Evolutionary conservation across 441 rosid genomes (phyloP).

Genomic region (Croton setiger): DNA sequence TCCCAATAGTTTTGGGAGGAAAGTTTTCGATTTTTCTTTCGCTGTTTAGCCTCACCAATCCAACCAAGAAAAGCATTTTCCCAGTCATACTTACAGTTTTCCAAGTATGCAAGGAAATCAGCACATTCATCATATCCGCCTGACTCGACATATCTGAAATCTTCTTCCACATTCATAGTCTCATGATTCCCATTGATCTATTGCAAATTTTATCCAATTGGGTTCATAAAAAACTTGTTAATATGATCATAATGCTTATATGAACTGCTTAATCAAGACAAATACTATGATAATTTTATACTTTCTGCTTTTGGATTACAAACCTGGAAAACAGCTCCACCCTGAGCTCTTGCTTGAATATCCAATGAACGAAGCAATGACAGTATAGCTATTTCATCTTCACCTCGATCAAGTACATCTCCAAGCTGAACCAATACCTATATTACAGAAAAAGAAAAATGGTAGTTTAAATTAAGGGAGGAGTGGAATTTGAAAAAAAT

Average conservation of each 20-base stretch:
- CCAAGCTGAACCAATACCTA: conserved; percentile 87
- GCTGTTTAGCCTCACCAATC: conserved; percentile 41
- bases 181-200: conserved; percentile 92
- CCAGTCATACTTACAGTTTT: conserved; percentile 48
- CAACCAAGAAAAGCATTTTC: conserved; percentile 70
- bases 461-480: conserved; percentile 3
- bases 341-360: conserved; percentile 73
- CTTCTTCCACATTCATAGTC: conserved; percentile 92
- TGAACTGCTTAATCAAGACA: background rate
- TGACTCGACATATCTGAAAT: conserved; percentile 75
- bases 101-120: conserved; percentile 68
- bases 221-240: no score
- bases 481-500: background rate
- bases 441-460: conserved; percentile 15
- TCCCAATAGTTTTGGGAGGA: conserved; percentile 64
- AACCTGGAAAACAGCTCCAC: conserved; percentile 97
- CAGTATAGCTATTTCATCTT: conserved; percentile 79
- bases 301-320: background rate
- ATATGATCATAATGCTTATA: no score
- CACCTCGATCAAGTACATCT: conserved; percentile 88
- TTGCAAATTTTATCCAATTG: conserved; percentile 3
- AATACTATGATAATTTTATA: background rate
- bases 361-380: conserved; percentile 69
- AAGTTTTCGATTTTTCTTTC: conserved; percentile 45
- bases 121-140: conserved; percentile 77